Evolutionary conservation across 202 grass and related monocot genomes (phyloP).

Genomic region (Tripidium arundinaceum): DNA sequence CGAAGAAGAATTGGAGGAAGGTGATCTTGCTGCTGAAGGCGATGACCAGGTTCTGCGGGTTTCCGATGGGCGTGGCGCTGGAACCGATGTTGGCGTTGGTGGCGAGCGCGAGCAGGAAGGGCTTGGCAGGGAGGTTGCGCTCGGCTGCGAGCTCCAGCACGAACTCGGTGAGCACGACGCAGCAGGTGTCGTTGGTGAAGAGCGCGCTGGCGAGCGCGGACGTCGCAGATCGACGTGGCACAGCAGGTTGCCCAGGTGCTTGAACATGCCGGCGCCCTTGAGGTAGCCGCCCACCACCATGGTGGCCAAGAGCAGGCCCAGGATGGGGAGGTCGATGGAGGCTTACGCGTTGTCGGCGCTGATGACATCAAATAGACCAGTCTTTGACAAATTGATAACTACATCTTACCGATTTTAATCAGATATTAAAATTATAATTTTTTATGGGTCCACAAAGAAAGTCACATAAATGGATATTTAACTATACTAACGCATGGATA

Average conservation of each 20-base stretch:
- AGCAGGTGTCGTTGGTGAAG: conserved; percentile 98
- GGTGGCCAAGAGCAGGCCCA: conserved; percentile 89
- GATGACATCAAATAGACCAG: too few species aligned
- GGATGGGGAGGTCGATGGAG: conserved; percentile 88
- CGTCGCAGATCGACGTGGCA: too few species aligned
- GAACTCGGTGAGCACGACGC: conserved; percentile 94
- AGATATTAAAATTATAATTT: too few species aligned
- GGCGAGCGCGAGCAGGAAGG: conserved; percentile 78
- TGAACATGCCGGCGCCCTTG: conserved; percentile 86
- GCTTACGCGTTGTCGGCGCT: conserved; percentile 69
- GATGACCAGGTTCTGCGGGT: conserved; percentile 94
- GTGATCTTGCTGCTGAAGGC: conserved; percentile 84
- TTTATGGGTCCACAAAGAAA: too few species aligned
- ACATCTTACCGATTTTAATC: too few species aligned
- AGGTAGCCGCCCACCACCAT: conserved; percentile 97
- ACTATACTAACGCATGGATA: too few species aligned
- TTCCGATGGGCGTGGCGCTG: conserved; percentile 82
- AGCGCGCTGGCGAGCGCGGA: conserved; percentile 66
- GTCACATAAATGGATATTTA: too few species aligned
- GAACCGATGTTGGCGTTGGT: conserved; percentile 95
- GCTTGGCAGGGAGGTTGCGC: conserved; percentile 79
- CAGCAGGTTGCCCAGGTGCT: conserved; percentile 61
- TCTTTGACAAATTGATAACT: too few species aligned
- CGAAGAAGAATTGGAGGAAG: too few species aligned
- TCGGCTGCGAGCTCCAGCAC: conserved; percentile 78